Evolutionary conservation across 2,329 filamentous ascomycete species (phyloP).

Genomic region (Aspergillus piperis): DNA sequence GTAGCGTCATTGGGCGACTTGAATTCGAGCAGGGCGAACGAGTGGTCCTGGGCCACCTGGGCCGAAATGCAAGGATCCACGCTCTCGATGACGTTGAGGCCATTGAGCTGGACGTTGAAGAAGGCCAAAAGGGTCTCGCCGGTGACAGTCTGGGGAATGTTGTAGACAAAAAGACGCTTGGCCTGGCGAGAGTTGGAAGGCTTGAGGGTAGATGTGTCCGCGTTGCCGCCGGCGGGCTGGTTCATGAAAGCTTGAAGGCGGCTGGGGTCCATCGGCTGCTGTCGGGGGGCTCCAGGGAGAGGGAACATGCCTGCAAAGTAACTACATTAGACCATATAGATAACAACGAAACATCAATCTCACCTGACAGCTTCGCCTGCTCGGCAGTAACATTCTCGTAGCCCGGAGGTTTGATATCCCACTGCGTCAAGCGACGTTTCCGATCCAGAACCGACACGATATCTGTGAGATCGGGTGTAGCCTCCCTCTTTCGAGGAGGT

Average conservation of each 20-base stretch:
- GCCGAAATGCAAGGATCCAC: conserved; percentile 82
- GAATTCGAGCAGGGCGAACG: conserved; percentile 89
- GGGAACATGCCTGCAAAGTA: conserved; percentile 79
- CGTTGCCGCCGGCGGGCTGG: conserved; percentile 71
- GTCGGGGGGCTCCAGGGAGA: conserved; percentile 88
- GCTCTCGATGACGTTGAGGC: conserved; percentile 85
- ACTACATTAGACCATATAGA: neutral
- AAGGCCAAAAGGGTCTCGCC: conserved; percentile 78
- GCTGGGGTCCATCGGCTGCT: conserved; percentile 91
- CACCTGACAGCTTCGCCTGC: conserved; percentile 89
- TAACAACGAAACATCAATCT: conserved; percentile 17
- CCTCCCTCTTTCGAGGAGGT: conserved; percentile 83
- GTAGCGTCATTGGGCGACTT: conserved; percentile 85
- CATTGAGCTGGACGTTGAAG: conserved; percentile 96
- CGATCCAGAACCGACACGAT: conserved; percentile 79
- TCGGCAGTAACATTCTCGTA: conserved; percentile 98
- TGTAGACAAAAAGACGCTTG: conserved; percentile 86
- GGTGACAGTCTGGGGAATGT: conserved; percentile 70
- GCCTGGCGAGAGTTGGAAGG: conserved; percentile 91
- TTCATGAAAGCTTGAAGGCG: conserved; percentile 96
- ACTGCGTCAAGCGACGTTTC: conserved; percentile 92
- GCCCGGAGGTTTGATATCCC: conserved; percentile 98
- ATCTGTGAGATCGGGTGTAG: conserved; percentile 91
- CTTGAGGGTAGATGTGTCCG: conserved; percentile 77
- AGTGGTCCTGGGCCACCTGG: conserved; percentile 75